A percentile compares a stretch with the other conserved stretches of the same genome.
These are phyloP conservation scores for Russula compacta DNA, from an alignment of 768 basidiomycete genomes.

Conservation along the genomic window DNA sequence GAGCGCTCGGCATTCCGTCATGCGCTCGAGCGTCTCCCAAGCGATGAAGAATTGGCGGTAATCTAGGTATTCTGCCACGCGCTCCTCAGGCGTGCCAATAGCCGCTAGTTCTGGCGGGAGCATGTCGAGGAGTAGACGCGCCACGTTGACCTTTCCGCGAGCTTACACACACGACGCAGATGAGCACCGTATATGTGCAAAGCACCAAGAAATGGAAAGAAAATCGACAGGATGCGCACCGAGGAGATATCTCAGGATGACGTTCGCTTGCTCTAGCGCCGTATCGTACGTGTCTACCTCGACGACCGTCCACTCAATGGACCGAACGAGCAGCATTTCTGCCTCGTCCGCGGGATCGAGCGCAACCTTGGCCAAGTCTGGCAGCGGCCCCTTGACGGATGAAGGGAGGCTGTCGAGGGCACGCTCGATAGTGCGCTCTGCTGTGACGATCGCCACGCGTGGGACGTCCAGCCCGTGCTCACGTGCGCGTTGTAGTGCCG, in stretches of 20 bases:
- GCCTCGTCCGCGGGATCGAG: slow-evolving; percentile 36
- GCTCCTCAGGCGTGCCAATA: slow-evolving; percentile 60
- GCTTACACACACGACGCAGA: slow-evolving; percentile 44
- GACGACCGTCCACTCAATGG: slow-evolving; percentile 91
- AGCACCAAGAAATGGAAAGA: too few relatives aligned
- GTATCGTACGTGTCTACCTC: slow-evolving; percentile 60
- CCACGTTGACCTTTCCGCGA: slow-evolving; percentile 64
- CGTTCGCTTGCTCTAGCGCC: slow-evolving; percentile 81
- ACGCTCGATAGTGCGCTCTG: slow-evolving; percentile 66
- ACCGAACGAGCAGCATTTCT: slow-evolving; percentile 65
- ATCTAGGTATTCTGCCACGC: slow-evolving; percentile 66
- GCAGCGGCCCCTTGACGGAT: slow-evolving; percentile 10
- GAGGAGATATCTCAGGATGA: slow-evolving; percentile 83
- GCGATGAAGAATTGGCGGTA: slow-evolving; percentile 73
- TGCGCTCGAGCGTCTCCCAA: slow-evolving; percentile 56
- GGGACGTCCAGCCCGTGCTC: slow-evolving; percentile 81
- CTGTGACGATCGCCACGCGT: slow-evolving; percentile 70
- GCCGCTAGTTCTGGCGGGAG: slow-evolving; percentile 55
- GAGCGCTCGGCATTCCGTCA: slow-evolving; percentile 50
- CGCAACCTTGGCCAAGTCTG: slow-evolving; percentile 8
- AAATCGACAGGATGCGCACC: slow-evolving; percentile 38
- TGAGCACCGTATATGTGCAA: not conserved
- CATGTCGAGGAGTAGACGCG: slow-evolving; percentile 47
- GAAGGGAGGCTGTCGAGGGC: slow-evolving; percentile 41
- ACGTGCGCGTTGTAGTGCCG: slow-evolving; percentile 64